Conservation (phyloP, 306 rosid species). For the Quercus rubra region DNA sequence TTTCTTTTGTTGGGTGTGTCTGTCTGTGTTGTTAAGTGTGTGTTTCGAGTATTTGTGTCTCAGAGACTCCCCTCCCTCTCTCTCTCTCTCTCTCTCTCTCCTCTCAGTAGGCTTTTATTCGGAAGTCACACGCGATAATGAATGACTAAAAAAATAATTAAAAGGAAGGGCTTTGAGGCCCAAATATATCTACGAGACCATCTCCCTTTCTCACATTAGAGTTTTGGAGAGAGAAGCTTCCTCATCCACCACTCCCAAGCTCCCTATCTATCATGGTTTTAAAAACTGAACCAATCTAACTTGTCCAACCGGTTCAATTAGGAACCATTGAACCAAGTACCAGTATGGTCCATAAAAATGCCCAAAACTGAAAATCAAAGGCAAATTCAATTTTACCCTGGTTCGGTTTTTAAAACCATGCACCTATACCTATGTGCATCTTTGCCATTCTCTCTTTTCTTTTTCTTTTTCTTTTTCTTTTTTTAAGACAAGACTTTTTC, state of each 20-base stretch:
- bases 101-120: constrained; percentile 15
- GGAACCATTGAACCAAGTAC: fast-evolving
- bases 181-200: neutral
- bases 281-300: no score
- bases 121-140: constrained; percentile 37
- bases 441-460: no score
- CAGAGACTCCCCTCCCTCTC: neutral
- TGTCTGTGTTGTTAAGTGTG: neutral
- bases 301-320: fast-evolving
- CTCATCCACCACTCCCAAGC: neutral
- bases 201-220: neutral
- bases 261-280: neutral
- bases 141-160: neutral
- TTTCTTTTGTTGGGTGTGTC: neutral
- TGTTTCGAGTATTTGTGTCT: neutral
- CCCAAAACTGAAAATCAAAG: no score
- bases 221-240: neutral
- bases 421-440: no score
- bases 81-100: constrained; percentile 13
- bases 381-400: no score
- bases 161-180: neutral
- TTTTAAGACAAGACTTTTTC: no score
- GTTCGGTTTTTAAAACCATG: no score
- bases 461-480: no score
- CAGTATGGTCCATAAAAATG: no score